phyloP scores from a whole-genome alignment of 805 yeast genomes.

The Ogataea methanolica region DNA sequence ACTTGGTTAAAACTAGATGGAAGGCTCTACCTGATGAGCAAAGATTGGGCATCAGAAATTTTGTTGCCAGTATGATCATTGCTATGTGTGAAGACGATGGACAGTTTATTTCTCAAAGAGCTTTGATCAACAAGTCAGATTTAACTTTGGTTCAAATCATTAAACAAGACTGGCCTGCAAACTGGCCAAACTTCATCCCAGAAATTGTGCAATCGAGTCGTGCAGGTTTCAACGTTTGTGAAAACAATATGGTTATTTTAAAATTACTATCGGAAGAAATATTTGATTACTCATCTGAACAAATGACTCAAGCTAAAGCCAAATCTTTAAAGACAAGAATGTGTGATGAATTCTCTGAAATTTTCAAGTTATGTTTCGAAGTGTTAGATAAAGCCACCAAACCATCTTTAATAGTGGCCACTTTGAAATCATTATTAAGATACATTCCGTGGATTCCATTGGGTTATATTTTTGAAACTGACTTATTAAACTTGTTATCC shows the following conservation, averaged over 20 bases:
- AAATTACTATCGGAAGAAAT: conserved; percentile 91
- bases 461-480: conserved; percentile 85
- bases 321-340: conserved; percentile 74
- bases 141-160: conserved; percentile 89
- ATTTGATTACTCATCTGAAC: conserved; percentile 92
- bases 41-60: conserved; percentile 88
- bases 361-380: conserved; percentile 89
- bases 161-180: conserved; percentile 98
- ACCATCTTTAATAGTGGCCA: conserved; percentile 77
- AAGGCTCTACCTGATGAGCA: conserved; percentile 85
- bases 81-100: conserved; percentile 82
- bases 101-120: conserved; percentile 64
- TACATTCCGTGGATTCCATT: conserved; percentile 94
- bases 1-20: conserved; percentile 89
- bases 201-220: conserved; percentile 84
- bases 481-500: conserved; percentile 65
- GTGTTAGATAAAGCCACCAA: conserved; percentile 86
- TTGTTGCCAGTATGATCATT: conserved; percentile 89
- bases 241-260: conserved; percentile 92
- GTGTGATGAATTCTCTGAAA: conserved; percentile 88
- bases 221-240: conserved; percentile 89
- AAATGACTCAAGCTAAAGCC: conserved; percentile 94
- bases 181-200: conserved; percentile 97
- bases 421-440: conserved; percentile 74
- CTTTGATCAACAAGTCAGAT: conserved; percentile 89